Base-by-base conservation (phyloP, 2,329 filamentous ascomycete species). In the Fusarium musae region DNA sequence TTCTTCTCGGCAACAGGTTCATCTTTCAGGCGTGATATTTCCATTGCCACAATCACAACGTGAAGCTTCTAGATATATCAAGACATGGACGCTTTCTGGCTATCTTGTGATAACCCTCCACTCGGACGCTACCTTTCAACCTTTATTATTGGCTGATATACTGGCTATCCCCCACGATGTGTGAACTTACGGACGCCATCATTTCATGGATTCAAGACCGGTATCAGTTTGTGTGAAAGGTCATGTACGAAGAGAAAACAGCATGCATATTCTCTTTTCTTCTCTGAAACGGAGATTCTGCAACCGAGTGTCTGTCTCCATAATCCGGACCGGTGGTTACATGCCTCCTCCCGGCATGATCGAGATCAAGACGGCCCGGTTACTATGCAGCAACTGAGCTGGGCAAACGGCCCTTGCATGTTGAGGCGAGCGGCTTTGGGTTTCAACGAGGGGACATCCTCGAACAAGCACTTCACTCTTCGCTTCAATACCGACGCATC, bases 321-420 rank as follows among this genome's bases (percentile, higher is more conserved):
- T 58, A 52, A 58, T 37, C 64, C 58, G 68, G 68, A 28, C 60
- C 68, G 60, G 58, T 26, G 59, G 43, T 69, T 62, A 56, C 44
- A 32, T 42, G n/a, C 50, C 42, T 36, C 42, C 63, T 63, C 36
- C 63, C 16, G 44, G 44, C 39, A 54, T 59, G 34, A 46, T 61
- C 46, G 47, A 59, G 50, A 42, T 32, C 50, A 50, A 50, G 46
- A 70, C 59, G 62, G 70, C 59, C 70, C 70, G 70, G 61, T 50
- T 47, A 39, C 47, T 39, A 46, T 54, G 47, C 37, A 69, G 40
- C 46, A 46, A 47, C 58, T 30, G 13, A 63, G 36, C 58, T 30
- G 13, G 56, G 36, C 46, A 46, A 47, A 61, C n/a, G 11, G n/a
- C 23, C 54, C 49, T 37, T 37, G 15, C 37, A 50, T 36, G 34